phyloP scores from a whole-genome alignment of 23 red algal genomes.

The Gracilaria vermiculophylla region DNA sequence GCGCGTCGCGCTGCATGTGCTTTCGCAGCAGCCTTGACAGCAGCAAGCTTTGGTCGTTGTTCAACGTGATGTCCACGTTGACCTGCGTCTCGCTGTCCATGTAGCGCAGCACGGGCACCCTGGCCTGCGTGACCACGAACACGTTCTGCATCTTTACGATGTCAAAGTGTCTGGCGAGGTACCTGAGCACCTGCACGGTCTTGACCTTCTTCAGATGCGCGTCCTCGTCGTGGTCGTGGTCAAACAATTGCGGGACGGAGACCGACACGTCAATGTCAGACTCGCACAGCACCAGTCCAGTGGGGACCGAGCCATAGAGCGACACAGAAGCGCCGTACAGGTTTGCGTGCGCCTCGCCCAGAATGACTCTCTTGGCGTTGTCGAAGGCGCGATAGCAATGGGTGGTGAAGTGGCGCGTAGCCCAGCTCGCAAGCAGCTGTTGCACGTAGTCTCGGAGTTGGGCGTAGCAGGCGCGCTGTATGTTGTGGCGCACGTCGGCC shows the following conservation, averaged over 20 bases:
- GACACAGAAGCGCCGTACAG: conserved; percentile 40
- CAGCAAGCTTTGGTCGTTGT: conserved; percentile 14
- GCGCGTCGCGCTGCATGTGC: conserved; percentile 24
- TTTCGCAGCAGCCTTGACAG: conserved; percentile 26
- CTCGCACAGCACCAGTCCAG: conserved; percentile 21
- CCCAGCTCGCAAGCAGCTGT: not conserved
- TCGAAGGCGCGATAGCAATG: not conserved
- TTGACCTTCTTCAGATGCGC: not conserved
- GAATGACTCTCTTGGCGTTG: not conserved
- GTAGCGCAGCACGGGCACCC: conserved; percentile 45
- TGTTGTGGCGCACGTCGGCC: not conserved
- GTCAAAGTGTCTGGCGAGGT: not conserved
- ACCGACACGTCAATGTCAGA: conserved; percentile 56
- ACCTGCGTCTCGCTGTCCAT: conserved; percentile 24
- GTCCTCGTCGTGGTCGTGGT: not conserved
- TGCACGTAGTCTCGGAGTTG: not conserved
- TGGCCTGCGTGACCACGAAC: conserved; percentile 1
- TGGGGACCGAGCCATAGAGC: conserved; percentile 32
- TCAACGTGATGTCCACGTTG: conserved; percentile 55
- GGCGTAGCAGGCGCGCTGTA: not conserved
- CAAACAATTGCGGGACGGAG: not conserved
- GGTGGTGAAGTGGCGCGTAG: not conserved
- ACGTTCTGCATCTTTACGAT: conserved; percentile 34
- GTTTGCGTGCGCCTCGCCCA: not conserved
- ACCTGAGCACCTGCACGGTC: conserved; percentile 1